phyloP scores from a whole-genome alignment of 23 red algal species.

The Gracilariopsis chorda region DNA sequence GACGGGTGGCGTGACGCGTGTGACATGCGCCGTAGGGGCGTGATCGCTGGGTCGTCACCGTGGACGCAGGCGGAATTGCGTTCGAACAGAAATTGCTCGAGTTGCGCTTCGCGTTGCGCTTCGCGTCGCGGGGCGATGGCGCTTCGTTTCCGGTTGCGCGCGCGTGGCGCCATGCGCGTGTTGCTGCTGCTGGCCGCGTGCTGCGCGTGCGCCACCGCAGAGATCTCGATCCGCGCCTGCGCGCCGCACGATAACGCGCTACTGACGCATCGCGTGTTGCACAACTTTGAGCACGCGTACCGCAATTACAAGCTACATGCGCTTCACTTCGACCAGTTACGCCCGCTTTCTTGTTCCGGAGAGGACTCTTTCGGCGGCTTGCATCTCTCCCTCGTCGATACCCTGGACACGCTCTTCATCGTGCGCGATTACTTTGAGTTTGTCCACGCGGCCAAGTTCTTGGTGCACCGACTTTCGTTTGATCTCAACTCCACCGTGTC shows the following conservation, averaged over 20 bases:
- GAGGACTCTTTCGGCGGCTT: conserved; percentile 56
- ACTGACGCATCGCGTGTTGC: background rate
- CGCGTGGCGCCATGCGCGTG: too few relatives aligned
- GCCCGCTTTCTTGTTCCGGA: conserved; percentile 59
- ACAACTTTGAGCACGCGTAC: conserved; percentile 38
- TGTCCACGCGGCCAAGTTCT: background rate
- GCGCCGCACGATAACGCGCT: background rate
- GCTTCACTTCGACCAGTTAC: conserved; percentile 59
- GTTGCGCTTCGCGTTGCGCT: too few relatives aligned
- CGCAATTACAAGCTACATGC: conserved; percentile 47
- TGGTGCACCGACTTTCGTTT: background rate
- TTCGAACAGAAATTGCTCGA: too few relatives aligned
- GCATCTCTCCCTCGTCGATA: conserved; percentile 71
- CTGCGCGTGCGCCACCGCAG: background rate
- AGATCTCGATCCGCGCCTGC: background rate
- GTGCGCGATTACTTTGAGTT: conserved; percentile 17
- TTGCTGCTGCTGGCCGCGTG: too few relatives aligned
- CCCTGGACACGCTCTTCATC: conserved; percentile 65
- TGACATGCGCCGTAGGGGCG: too few relatives aligned
- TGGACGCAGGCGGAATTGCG: background rate
- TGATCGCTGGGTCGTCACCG: too few relatives aligned
- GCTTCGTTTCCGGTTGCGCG: too few relatives aligned
- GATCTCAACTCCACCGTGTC: conserved; percentile 24
- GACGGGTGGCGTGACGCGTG: too few relatives aligned
- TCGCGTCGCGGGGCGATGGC: background rate